Conservation (phyloP, 2,329 filamentous ascomycete species). For the Botrytis aclada region DNA sequence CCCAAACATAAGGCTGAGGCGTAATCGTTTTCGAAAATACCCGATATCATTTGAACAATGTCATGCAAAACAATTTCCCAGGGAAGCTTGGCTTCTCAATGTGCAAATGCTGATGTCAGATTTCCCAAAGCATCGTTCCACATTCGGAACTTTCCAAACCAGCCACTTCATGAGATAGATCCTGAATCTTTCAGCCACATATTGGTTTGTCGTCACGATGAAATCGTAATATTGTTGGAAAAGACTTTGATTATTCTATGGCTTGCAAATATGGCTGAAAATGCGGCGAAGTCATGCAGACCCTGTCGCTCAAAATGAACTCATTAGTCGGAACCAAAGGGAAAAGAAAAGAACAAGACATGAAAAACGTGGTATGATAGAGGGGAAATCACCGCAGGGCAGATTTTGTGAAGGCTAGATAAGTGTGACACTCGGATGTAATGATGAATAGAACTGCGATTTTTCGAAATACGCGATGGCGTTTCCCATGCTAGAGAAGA, state of each 20-base stretch:
- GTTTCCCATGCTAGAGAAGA: neutral
- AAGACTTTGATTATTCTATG: neutral
- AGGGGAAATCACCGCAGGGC: neutral
- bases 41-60: neutral
- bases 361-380: neutral
- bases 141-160: slow-evolving; percentile 9
- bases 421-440: neutral
- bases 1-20: slow-evolving; percentile 8
- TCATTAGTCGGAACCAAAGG: neutral
- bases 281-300: neutral
- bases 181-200: neutral
- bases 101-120: neutral
- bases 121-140: neutral
- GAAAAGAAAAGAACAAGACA: neutral
- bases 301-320: too few species aligned
- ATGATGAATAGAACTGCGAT: neutral
- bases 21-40: neutral
- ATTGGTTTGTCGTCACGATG: neutral
- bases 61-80: neutral
- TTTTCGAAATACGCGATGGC: neutral
- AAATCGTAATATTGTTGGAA: neutral
- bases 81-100: neutral
- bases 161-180: neutral
- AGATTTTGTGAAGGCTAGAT: neutral
- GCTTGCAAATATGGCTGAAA: neutral